A percentile compares a stretch with the other conserved stretches of the same genome.
phyloP scores from a whole-genome alignment of 805 yeast species.

The Candida easanensis region DNA sequence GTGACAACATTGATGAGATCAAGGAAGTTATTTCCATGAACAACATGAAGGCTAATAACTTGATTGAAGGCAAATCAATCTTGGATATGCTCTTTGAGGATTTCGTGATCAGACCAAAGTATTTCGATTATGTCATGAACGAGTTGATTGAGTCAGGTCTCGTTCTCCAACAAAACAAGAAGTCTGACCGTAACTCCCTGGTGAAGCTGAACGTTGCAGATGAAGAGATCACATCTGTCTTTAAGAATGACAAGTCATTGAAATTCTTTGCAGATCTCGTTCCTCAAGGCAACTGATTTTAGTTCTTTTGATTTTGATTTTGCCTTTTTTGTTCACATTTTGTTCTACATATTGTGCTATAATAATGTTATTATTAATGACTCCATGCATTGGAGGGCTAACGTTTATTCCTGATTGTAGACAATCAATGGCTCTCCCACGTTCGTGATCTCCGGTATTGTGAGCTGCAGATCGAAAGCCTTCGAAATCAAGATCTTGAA shows the following conservation, averaged over 20 bases:
- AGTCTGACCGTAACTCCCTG: slow-evolving; percentile 64
- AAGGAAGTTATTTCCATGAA: slow-evolving; percentile 48
- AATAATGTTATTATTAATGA: not conserved
- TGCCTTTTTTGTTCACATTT: not conserved
- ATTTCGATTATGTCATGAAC: slow-evolving; percentile 56
- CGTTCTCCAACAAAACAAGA: slow-evolving; percentile 56
- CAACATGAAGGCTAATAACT: slow-evolving; percentile 24
- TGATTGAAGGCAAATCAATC: slow-evolving; percentile 31
- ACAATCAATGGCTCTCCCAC: slow-evolving; percentile 87
- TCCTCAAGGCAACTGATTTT: not conserved
- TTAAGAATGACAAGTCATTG: slow-evolving; percentile 53
- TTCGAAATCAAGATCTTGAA: slow-evolving; percentile 88
- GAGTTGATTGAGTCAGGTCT: slow-evolving; percentile 82
- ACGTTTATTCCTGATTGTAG: slow-evolving; percentile 1
- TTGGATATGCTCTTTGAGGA: slow-evolving; percentile 34
- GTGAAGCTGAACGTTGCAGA: slow-evolving; percentile 67
- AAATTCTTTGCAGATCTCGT: slow-evolving; percentile 16
- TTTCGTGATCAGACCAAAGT: slow-evolving; percentile 47
- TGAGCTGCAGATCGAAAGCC: slow-evolving; percentile 78
- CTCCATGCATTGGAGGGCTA: not conserved
- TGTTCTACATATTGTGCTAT: not conserved
- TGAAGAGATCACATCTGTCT: slow-evolving; percentile 61
- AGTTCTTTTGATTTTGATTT: not conserved
- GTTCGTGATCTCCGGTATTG: slow-evolving; percentile 74
- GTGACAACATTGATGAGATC: slow-evolving; percentile 78